Percentiles rank a stretch among this genome's conserved stretches.
Evolutionary conservation across 1,284 basidiomycete species (phyloP).

Genomic region (Malassezia nana): DNA sequence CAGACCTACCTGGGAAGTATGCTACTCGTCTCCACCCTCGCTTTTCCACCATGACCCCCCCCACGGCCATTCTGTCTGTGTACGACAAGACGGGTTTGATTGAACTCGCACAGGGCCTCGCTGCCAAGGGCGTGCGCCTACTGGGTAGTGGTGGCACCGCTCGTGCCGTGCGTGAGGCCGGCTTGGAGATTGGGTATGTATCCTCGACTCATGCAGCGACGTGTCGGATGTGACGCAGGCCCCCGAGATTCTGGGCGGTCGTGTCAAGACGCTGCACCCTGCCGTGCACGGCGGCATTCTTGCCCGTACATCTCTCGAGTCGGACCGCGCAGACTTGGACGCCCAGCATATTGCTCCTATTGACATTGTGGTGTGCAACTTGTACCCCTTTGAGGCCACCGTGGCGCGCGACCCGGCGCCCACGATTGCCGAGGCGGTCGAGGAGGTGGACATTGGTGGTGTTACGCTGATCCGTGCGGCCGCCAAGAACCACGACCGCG

Average conservation of each 20-base stretch:
- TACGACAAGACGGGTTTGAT: slow-evolving; percentile 91
- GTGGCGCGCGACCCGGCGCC: slow-evolving; percentile 72
- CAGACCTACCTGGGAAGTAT: not conserved
- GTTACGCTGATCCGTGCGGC: slow-evolving; percentile 95
- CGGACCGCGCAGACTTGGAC: slow-evolving; percentile 38
- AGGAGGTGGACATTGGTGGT: slow-evolving; percentile 98
- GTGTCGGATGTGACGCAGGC: slow-evolving; percentile 96
- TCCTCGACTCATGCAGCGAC: slow-evolving; percentile 57
- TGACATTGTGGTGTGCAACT: slow-evolving; percentile 66
- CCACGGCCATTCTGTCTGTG: slow-evolving; percentile 74
- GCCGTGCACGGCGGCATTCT: slow-evolving; percentile 80
- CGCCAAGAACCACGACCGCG: slow-evolving; percentile 83
- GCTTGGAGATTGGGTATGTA: slow-evolving; percentile 75
- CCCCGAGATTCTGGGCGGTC: slow-evolving; percentile 97
- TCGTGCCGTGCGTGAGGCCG: slow-evolving; percentile 89
- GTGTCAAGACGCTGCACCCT: slow-evolving; percentile 98
- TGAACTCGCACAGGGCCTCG: slow-evolving; percentile 75
- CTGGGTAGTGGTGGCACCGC: slow-evolving; percentile 95
- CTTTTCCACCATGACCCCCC: slow-evolving; percentile 18
- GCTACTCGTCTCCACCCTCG: not conserved
- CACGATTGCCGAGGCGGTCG: slow-evolving; percentile 81
- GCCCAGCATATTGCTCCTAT: slow-evolving; percentile 39
- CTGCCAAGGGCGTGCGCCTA: slow-evolving; percentile 70
- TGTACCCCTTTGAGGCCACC: slow-evolving; percentile 86
- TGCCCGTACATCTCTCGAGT: slow-evolving; percentile 40